Evolutionary conservation across 306 rosid genomes (phyloP), one percentile per base, ranked within the genome.

Genomic region (Mimosa bimucronata): DNA sequence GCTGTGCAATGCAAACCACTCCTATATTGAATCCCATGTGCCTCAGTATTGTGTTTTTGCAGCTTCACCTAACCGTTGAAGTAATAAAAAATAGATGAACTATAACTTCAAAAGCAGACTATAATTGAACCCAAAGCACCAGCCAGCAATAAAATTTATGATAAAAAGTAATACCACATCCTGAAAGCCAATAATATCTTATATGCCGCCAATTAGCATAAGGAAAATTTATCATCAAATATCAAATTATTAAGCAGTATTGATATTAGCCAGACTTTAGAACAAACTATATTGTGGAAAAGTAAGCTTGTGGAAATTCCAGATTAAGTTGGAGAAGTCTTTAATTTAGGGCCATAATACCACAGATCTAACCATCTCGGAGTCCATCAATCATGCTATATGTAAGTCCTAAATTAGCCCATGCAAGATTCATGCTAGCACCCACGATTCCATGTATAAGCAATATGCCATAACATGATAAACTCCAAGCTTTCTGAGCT

Each of bases 11-110:
- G 97, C 84, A 88, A 82, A 82, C 94, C 88, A 71, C 77, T 85
- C 84, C 87, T 83, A 86, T 92, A 95, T 38, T 82, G 91, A 80
- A 92, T 66, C 81, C 86, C 87, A 72, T 84, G 94, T n/a, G 89
- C 87, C 76, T 88, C 92, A 2, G 95, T 82, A 73, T 92, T 94
- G 88, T 92, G 95, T 67, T 86, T 94, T 85, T 95, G 98, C 88
- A 95, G 85, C 91, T 85, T 92, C 87, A 92, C 98, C 98, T 95
- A 72, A 42, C 21, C 67, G 76, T 81, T 85, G 66, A 73, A 40
- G 26, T 40, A 72, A 77, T 23, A 62, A 61, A 46, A 38, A 16
- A 78, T 34, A 23, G 71, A 79, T 40, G 46, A 34, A 50, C 77
- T 73, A 76, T 18, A 48, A 71, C 41, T 62, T 46, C 19, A 30